Base-by-base conservation (phyloP, 2,329 filamentous ascomycete species). In the Passalora sequoiae region DNA sequence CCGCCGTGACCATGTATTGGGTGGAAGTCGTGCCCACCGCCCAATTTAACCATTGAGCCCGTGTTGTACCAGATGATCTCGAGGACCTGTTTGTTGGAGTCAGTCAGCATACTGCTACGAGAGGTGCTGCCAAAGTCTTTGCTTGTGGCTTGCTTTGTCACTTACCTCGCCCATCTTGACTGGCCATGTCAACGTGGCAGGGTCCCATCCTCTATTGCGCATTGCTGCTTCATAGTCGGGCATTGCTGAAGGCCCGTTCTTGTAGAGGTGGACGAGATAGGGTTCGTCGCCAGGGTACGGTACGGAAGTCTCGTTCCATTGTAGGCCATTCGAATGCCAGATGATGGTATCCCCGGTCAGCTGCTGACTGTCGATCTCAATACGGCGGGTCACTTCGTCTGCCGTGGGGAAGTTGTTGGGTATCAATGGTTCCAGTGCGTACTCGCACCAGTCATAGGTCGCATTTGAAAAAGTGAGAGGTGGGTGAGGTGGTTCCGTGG, bases 1-100 rank as follows among this genome's bases (percentile, higher is more conserved):
- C 66, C 64, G 16, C 76, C 75, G 56, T 80, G 77, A 1, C 67
- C 66, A 54, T 80, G 77, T 55, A 77, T 72, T 0, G 77, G 76
- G 49, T 79, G 75, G 39, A 65, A 65, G 47, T 75, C 70, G 29
- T 54, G 41, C 57, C 3, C 70, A 63, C 9, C 25, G 24, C 48
- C 46, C 36, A 49, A 45, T 6, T 54, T 50, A 4, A 57, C 53
- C 57, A 56, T 65, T 22, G 46, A 63, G 42, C 51, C 63, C 38
- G 61, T 71, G 52, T 69, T 59, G 30, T 54, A 47, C 44, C 47
- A 55, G 39, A 58, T 49, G 36, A 58, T 73, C 31, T 69, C 62
- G 52, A 72, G 65, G 4, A 80, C 69, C 42, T 47, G 15, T 17
- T 27, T 16, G 12, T 15, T 77, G 73, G 43, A 13, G 28, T 68